These are phyloP conservation scores for Paspalum vaginatum DNA, from an alignment of 176 grass and related monocot species.

Conservation along the genomic window DNA sequence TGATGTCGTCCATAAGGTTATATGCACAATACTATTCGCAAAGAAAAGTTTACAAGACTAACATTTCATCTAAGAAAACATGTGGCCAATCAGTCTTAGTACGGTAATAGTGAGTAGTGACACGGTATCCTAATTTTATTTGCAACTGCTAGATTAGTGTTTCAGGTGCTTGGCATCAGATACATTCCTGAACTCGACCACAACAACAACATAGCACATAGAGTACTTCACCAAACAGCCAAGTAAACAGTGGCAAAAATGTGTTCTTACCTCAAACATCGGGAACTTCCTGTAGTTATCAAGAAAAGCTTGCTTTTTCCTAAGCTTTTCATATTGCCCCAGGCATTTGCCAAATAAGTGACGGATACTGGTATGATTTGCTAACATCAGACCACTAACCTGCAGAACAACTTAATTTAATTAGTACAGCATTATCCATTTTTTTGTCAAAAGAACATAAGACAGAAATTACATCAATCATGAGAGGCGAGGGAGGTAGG, in stretches of 20 bases:
- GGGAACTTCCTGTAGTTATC: conserved; percentile 97
- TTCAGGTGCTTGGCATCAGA: neutral
- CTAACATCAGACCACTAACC: conserved; percentile 98
- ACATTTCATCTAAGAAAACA: neutral
- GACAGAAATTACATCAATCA: neutral
- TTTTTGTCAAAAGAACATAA: neutral
- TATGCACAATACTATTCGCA: neutral
- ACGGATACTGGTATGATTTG: conserved; percentile 95
- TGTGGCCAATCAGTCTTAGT: neutral
- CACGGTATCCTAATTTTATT: neutral
- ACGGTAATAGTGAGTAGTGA: neutral
- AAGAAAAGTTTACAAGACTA: neutral
- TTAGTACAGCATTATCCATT: conserved; percentile 13
- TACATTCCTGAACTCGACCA: neutral
- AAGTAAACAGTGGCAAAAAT: neutral
- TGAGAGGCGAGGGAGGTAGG: neutral
- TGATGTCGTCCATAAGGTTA: neutral
- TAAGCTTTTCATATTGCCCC: conserved; percentile 85
- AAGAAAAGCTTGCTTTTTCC: conserved; percentile 98
- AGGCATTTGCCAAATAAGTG: conserved; percentile 93
- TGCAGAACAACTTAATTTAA: conserved; percentile 31
- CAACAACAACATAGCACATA: neutral
- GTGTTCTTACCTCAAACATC: conserved; percentile 77
- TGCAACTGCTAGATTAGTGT: neutral
- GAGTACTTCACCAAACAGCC: neutral